Percentiles rank a stretch among this genome's conserved stretches.
phyloP scores from a whole-genome alignment of 2,329 filamentous ascomycete genomes.

The Fusarium neocosmosporiellum region DNA sequence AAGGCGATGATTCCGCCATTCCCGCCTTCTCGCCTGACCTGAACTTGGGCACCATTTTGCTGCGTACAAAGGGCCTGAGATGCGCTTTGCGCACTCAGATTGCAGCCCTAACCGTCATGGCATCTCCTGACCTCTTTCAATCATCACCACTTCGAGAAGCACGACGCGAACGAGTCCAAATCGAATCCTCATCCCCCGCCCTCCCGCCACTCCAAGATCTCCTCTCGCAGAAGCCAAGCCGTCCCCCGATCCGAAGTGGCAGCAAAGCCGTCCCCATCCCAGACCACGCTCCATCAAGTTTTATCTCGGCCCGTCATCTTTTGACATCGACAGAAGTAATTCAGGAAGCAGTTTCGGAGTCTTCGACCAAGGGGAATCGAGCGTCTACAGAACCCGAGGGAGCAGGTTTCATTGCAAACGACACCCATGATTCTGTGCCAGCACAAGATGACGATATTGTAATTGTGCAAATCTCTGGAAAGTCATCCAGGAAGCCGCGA shows the following conservation, averaged over 20 bases:
- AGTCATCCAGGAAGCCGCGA: conserved; percentile 27
- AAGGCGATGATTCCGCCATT: conserved; percentile 26
- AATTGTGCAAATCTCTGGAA: conserved; percentile 38
- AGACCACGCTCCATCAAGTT: conserved; percentile 49
- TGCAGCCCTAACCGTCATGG: conserved; percentile 45
- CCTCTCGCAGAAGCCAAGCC: conserved; percentile 50
- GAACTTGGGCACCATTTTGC: conserved; percentile 43
- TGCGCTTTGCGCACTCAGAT: conserved; percentile 61
- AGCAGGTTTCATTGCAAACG: neutral
- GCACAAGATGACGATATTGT: conserved; percentile 28
- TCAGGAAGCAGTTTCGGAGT: neutral
- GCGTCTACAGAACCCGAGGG: neutral
- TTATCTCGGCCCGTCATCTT: conserved; percentile 56
- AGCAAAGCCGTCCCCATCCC: conserved; percentile 53
- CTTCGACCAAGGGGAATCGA: neutral
- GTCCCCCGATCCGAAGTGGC: conserved; percentile 49
- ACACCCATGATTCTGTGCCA: neutral
- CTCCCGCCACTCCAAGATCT: conserved; percentile 65
- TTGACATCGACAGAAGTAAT: conserved; percentile 48
- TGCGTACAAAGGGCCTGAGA: conserved; percentile 47
- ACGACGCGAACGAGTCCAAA: conserved; percentile 46
- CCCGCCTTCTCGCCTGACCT: conserved; percentile 7
- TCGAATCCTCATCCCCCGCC: conserved; percentile 64
- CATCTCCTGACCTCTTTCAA: conserved; percentile 47
- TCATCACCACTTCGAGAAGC: conserved; percentile 47